A percentile compares a stretch with the other conserved stretches of the same genome.
phyloP scores from a whole-genome alignment of 495 filamentous ascomycete genomes.

The Penicilliopsis zonata region DNA sequence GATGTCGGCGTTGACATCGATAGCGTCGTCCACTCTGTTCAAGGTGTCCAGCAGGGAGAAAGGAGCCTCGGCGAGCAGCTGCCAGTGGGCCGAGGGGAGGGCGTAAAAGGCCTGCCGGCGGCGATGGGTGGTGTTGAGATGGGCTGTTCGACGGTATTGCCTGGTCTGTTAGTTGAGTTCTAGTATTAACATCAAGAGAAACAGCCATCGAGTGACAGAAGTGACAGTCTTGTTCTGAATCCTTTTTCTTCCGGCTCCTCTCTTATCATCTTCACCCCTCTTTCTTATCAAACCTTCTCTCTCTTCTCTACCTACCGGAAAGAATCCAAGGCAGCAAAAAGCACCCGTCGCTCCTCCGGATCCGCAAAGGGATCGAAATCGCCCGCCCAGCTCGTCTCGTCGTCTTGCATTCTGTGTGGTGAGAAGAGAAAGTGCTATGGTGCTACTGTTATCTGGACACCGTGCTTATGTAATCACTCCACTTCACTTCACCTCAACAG shows the following conservation, averaged over 20 bases:
- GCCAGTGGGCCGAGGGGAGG: constrained; percentile 71
- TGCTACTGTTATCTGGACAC: constrained; percentile 5
- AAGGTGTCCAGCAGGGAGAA: constrained; percentile 74
- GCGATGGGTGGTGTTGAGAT: constrained; percentile 78
- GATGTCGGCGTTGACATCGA: constrained; percentile 78
- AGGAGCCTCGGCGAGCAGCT: constrained; percentile 63
- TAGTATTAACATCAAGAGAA: not conserved
- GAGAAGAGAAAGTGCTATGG: constrained; percentile 1
- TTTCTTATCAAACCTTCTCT: not conserved
- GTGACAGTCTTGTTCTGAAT: too few relatives aligned
- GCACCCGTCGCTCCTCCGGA: constrained; percentile 60
- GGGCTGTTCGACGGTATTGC: constrained; percentile 72
- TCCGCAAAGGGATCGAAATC: constrained; percentile 54
- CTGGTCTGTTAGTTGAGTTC: constrained; percentile 24
- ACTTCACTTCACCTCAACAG: constrained; percentile 21
- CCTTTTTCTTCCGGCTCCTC: not conserved
- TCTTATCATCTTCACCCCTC: not conserved
- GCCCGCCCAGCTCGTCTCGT: constrained; percentile 37
- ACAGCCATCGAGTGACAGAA: too few relatives aligned
- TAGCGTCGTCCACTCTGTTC: constrained; percentile 69
- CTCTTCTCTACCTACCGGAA: constrained; percentile 55
- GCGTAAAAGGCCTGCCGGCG: constrained; percentile 86
- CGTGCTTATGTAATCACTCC: constrained; percentile 6
- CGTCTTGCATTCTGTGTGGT: constrained; percentile 12
- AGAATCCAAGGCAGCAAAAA: constrained; percentile 70